Evolutionary conservation across 768 basidiomycete genomes (phyloP).

Genomic region (Arthromyces matolae): DNA sequence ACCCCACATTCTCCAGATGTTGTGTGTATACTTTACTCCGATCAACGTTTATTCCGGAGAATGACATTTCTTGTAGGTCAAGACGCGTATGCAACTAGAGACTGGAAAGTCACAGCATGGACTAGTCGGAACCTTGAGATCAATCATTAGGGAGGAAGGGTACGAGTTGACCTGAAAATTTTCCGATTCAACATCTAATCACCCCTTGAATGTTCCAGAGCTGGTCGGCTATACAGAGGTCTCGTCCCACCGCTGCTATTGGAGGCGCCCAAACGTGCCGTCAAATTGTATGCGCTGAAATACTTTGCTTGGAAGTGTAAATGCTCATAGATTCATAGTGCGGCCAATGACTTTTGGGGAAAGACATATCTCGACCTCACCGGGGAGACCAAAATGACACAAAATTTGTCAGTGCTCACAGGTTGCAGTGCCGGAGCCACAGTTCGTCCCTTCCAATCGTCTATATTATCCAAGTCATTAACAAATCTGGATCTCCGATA

Average conservation of each 20-base stretch:
- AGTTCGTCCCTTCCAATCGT: conserved; percentile 24
- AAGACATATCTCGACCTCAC: conserved; percentile 60
- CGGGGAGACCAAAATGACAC: conserved; percentile 84
- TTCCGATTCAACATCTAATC: conserved; percentile 11
- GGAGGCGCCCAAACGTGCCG: conserved; percentile 97
- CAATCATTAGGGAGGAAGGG: conserved; percentile 92
- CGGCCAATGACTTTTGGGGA: conserved; percentile 96
- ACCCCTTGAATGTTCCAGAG: conserved; percentile 34
- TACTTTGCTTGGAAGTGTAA: not conserved
- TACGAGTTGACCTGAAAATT: conserved; percentile 31
- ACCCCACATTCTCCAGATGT: conserved; percentile 59
- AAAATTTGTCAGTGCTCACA: conserved; percentile 80
- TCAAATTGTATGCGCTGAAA: conserved; percentile 70
- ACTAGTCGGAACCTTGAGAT: conserved; percentile 76
- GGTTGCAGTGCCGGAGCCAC: conserved; percentile 95
- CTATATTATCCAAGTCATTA: not conserved
- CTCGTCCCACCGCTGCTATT: conserved; percentile 93
- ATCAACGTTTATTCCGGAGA: conserved; percentile 9
- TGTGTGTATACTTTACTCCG: conserved; percentile 43
- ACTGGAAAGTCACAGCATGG: conserved; percentile 74
- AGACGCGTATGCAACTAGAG: conserved; percentile 98
- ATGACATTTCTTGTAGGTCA: conserved; percentile 55
- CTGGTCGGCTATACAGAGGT: conserved; percentile 87
- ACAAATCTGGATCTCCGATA: conserved; percentile 12
- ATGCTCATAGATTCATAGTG: conserved; percentile 38